phyloP scores from a whole-genome alignment of 495 filamentous ascomycete genomes.

The Cercophora sp. region DNA sequence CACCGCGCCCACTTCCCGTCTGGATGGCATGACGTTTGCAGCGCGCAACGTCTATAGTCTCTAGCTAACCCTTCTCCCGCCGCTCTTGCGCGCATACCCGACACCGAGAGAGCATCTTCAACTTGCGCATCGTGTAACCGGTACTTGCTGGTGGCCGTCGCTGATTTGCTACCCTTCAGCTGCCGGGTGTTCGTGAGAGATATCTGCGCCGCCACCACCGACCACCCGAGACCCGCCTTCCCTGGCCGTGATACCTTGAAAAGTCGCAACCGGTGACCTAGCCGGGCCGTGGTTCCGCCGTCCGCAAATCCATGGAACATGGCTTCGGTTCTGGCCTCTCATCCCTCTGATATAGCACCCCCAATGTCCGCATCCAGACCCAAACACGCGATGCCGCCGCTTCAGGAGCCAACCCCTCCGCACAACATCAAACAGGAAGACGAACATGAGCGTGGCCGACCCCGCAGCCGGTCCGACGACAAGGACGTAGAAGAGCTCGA shows the following conservation, averaged over 20 bases:
- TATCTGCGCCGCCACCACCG: constrained; percentile 14
- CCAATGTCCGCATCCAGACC: constrained; percentile 31
- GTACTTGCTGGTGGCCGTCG: constrained; percentile 7
- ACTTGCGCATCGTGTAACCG: constrained; percentile 7
- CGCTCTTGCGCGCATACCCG: neutral
- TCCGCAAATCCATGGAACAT: constrained; percentile 34
- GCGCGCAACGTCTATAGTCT: too few relatives aligned
- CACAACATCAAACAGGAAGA: constrained; percentile 41
- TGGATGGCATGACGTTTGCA: constrained; percentile 5
- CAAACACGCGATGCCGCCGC: constrained; percentile 38
- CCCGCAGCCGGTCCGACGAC: constrained; percentile 43
- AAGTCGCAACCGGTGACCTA: constrained; percentile 13
- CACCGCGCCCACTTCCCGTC: constrained; percentile 1
- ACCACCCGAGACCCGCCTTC: constrained; percentile 4
- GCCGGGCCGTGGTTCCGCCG: constrained; percentile 9
- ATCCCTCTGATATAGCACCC: constrained; percentile 37
- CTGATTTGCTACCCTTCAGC: constrained; percentile 22
- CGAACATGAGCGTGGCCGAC: constrained; percentile 42
- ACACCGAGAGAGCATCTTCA: constrained; percentile 6
- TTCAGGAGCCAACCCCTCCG: constrained; percentile 39
- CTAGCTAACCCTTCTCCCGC: too few relatives aligned
- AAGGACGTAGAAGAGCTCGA: constrained; percentile 40
- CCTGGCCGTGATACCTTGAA: constrained; percentile 22
- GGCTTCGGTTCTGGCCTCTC: constrained; percentile 45
- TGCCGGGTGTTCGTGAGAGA: constrained; percentile 13